Evolutionary conservation across 2,329 filamentous ascomycete species (phyloP).

Genomic region (Talaromyces amestolkiae): DNA sequence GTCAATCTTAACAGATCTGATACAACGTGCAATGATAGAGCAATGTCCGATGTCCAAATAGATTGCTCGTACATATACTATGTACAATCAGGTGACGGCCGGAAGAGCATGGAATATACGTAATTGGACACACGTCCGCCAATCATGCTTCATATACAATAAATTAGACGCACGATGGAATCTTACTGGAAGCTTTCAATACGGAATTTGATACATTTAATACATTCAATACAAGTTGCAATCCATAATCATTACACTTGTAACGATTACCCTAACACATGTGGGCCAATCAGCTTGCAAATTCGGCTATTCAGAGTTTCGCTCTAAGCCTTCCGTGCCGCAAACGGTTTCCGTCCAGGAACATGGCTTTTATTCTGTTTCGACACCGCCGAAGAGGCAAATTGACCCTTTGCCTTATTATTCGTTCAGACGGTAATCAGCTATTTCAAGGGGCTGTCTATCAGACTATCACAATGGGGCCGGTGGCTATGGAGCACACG

Average conservation of each 20-base stretch:
- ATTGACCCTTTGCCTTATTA: neutral
- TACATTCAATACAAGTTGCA: neutral
- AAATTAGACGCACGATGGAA: neutral
- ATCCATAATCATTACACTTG: neutral
- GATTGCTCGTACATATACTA: neutral
- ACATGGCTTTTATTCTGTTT: neutral
- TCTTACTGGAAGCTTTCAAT: neutral
- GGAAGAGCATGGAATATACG: neutral
- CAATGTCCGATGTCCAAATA: neutral
- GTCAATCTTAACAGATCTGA: neutral
- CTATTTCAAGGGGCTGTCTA: neutral
- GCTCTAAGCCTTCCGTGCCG: constrained; percentile 4
- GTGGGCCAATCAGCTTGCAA: neutral
- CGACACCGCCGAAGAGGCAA: constrained; percentile 9
- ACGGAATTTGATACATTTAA: neutral
- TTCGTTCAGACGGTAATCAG: neutral
- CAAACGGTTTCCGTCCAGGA: constrained; percentile 10
- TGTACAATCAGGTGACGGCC: neutral
- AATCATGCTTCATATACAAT: neutral
- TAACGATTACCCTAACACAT: neutral
- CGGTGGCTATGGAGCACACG: too few species aligned
- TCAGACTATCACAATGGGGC: neutral
- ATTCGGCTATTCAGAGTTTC: neutral
- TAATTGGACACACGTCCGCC: neutral
- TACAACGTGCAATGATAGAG: neutral